phyloP scores from a whole-genome alignment of 192 early-diverging fungal genomes.

The Umbelopsis sp. region DNA sequence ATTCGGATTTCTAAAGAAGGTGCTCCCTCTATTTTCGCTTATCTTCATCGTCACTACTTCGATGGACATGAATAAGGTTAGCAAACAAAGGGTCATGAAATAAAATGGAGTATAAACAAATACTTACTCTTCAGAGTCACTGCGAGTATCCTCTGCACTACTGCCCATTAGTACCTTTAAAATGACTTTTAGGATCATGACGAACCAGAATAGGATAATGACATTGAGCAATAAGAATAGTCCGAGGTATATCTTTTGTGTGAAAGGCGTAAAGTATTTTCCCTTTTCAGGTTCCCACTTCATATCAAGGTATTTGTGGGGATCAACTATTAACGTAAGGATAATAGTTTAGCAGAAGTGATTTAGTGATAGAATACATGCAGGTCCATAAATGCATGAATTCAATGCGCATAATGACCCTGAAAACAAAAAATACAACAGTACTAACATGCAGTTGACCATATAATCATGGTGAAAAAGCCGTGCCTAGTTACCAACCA shows the following conservation, averaged over 20 bases:
- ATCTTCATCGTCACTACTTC: not conserved
- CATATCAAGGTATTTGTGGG: conserved; percentile 53
- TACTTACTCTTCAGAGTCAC: conserved; percentile 46
- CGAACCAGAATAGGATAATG: conserved; percentile 79
- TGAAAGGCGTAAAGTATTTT: conserved; percentile 50
- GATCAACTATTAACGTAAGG: conserved; percentile 30
- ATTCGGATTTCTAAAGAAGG: not conserved
- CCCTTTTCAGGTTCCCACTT: conserved; percentile 57
- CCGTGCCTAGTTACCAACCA: conserved; percentile 81
- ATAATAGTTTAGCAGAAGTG: too few species aligned
- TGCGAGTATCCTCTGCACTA: conserved; percentile 72
- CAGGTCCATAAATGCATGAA: not conserved
- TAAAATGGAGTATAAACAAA: not conserved
- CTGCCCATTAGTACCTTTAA: conserved; percentile 64
- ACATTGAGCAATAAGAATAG: conserved; percentile 65
- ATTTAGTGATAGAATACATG: not conserved
- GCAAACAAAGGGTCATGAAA: not conserved
- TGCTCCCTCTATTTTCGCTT: not conserved
- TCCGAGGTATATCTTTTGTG: conserved; percentile 56
- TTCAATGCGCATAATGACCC: not conserved
- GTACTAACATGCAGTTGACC: conserved; percentile 48
- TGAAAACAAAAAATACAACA: too few species aligned
- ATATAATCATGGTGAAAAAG: conserved; percentile 68
- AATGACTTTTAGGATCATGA: conserved; percentile 68
- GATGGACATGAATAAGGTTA: not conserved